A percentile compares a stretch with the other conserved stretches of the same genome.
Conservation (phyloP, 306 rosid genomes). For the Corylus avellana region DNA sequence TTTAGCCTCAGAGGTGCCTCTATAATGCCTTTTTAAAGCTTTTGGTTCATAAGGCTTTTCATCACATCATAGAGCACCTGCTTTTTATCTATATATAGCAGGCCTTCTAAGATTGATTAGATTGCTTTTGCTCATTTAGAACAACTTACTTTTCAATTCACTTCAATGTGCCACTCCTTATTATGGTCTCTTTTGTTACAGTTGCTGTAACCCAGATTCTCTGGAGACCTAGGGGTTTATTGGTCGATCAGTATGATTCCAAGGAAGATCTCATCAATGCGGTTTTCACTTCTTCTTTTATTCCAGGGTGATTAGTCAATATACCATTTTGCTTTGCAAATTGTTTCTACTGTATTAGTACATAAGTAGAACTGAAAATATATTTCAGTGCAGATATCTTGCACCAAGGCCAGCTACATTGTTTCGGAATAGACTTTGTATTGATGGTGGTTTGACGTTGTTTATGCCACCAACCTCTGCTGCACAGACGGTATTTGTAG, state of each 20-base stretch:
- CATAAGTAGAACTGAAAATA: conserved; percentile 4
- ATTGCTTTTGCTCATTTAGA: neutral
- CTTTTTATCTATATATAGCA: no score
- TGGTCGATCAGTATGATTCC: conserved; percentile 93
- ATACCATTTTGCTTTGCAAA: conserved; percentile 20
- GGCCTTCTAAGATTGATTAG: no score
- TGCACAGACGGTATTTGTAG: conserved; percentile 63
- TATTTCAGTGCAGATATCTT: conserved; percentile 59
- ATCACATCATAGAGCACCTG: no score
- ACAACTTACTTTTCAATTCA: neutral
- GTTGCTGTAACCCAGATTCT: conserved; percentile 94
- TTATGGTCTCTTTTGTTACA: conserved; percentile 35
- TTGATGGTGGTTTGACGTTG: conserved; percentile 93
- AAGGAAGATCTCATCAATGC: conserved; percentile 98
- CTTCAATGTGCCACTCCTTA: conserved; percentile 6
- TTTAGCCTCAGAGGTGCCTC: neutral
- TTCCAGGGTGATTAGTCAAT: conserved; percentile 84
- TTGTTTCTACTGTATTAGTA: conserved; percentile 23
- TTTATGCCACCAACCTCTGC: conserved; percentile 99
- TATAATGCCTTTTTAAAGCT: neutral
- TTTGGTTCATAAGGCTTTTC: neutral
- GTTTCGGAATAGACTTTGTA: conserved; percentile 83
- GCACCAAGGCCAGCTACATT: conserved; percentile 90
- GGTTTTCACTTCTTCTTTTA: conserved; percentile 93
- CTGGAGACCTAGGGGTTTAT: conserved; percentile 92